Evolutionary conservation across 768 basidiomycete genomes (phyloP).

Genomic region (Agrocybe chaxingu): DNA sequence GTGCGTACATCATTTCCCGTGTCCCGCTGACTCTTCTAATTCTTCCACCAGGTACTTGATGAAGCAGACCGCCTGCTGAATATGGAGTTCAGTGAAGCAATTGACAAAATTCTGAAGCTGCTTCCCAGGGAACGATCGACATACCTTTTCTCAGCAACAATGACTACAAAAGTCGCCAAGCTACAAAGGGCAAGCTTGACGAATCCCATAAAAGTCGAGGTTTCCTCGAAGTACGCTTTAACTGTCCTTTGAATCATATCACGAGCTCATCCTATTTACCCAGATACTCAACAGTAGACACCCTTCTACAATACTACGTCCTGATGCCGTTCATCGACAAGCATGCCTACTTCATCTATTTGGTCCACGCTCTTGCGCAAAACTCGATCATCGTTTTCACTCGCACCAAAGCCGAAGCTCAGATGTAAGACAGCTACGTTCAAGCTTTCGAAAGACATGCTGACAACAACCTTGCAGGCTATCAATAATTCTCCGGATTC

Average conservation of each 20-base stretch:
- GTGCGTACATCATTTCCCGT: conserved; percentile 40
- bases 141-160: conserved; percentile 96
- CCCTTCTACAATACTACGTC: conserved; percentile 93
- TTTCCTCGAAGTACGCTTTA: conserved; percentile 77
- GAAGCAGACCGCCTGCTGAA: conserved; percentile 95
- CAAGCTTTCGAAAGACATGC: background rate
- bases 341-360: conserved; percentile 85
- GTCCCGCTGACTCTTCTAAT: background rate
- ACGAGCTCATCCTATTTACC: conserved; percentile 5
- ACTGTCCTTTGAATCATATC: background rate
- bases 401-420: conserved; percentile 90
- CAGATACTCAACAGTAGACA: conserved; percentile 96
- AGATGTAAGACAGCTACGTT: conserved; percentile 45
- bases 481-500: conserved; percentile 82
- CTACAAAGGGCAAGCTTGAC: conserved; percentile 90
- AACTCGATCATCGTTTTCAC: conserved; percentile 97
- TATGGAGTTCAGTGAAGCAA: conserved; percentile 93
- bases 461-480: conserved; percentile 42
- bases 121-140: conserved; percentile 94
- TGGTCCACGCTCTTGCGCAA: conserved; percentile 84
- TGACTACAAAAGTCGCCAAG: conserved; percentile 98
- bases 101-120: conserved; percentile 94
- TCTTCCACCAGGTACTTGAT: conserved; percentile 74
- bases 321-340: conserved; percentile 90
- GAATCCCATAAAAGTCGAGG: conserved; percentile 93